Percentiles rank a stretch among this genome's conserved stretches.
Evolutionary conservation across 495 filamentous ascomycete species (phyloP).

Genomic region (Oidiodendron maius): DNA sequence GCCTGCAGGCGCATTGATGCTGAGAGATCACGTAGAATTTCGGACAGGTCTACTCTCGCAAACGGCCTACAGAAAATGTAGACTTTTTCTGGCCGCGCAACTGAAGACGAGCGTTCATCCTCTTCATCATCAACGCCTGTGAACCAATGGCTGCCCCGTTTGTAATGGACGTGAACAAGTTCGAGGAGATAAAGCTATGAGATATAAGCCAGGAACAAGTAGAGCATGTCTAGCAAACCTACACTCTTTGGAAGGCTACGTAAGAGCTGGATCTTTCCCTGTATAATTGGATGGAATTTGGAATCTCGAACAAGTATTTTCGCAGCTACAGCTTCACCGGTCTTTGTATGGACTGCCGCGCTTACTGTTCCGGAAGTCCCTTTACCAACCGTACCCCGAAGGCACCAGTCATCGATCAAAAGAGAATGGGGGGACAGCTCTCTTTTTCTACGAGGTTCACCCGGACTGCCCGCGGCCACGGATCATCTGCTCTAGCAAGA

Average conservation of each 20-base stretch:
- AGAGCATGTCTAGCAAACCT: neutral
- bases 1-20: neutral
- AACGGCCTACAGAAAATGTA: slow-evolving; percentile 1
- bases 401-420: slow-evolving; percentile 2
- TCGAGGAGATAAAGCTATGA: slow-evolving; percentile 1
- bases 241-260: slow-evolving; percentile 4
- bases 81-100: slow-evolving; percentile 4
- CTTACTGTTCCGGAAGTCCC: neutral
- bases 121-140: neutral
- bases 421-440: no score
- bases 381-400: neutral
- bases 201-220: neutral
- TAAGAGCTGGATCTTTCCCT: slow-evolving; percentile 1
- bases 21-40: neutral
- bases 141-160: slow-evolving; percentile 2
- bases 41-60: neutral
- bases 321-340: slow-evolving; percentile 1
- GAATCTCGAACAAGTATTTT: neutral
- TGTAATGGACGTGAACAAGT: slow-evolving; percentile 1
- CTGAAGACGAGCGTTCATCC: slow-evolving; percentile 1
- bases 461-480: no score
- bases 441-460: no score
- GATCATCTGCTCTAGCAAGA: no score
- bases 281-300: neutral
- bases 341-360: slow-evolving; percentile 1